A percentile compares a stretch with the other conserved stretches of the same genome.
phyloP scores from a whole-genome alignment of 1,139 yeast species.

The Kodamaea suecica region DNA sequence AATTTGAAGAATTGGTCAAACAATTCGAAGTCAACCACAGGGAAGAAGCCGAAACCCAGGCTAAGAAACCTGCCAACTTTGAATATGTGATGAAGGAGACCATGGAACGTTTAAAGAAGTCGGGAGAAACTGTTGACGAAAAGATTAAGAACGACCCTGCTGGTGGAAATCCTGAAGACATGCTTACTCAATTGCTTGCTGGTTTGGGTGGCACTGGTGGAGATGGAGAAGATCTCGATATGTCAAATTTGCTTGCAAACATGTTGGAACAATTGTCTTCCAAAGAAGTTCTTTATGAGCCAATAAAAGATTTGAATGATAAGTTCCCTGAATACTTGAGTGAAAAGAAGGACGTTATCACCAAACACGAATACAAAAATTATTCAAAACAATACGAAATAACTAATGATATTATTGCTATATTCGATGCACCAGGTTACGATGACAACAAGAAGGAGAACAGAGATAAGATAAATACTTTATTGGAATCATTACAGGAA shows the following conservation, averaged over 20 bases:
- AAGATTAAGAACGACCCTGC: conserved; percentile 51
- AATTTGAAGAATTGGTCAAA: conserved; percentile 50
- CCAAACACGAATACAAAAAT: conserved; percentile 46
- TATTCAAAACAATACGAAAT: conserved; percentile 56
- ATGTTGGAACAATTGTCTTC: conserved; percentile 83
- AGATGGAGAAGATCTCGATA: conserved; percentile 47
- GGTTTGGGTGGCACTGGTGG: conserved; percentile 40
- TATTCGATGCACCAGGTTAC: conserved; percentile 57
- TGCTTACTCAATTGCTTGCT: conserved; percentile 52
- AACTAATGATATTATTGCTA: conserved; percentile 50
- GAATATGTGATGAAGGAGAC: conserved; percentile 80
- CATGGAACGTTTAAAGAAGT: conserved; percentile 69
- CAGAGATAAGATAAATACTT: conserved; percentile 51
- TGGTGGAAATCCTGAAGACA: conserved; percentile 53
- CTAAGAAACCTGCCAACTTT: conserved; percentile 45
- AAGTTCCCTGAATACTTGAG: conserved; percentile 66
- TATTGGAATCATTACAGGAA: conserved; percentile 71
- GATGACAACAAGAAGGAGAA: conserved; percentile 49
- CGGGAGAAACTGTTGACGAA: conserved; percentile 65
- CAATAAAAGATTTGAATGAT: conserved; percentile 73
- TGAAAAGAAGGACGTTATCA: conserved; percentile 43
- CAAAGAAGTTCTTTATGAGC: conserved; percentile 84
- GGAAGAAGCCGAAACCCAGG: conserved; percentile 35
- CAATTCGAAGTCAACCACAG: conserved; percentile 40
- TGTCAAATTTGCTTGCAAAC: conserved; percentile 65